Evolutionary conservation across 164 flowering plant species (phyloP), one percentile per base, ranked within the genome.

Genomic region (Annona squamosa): DNA sequence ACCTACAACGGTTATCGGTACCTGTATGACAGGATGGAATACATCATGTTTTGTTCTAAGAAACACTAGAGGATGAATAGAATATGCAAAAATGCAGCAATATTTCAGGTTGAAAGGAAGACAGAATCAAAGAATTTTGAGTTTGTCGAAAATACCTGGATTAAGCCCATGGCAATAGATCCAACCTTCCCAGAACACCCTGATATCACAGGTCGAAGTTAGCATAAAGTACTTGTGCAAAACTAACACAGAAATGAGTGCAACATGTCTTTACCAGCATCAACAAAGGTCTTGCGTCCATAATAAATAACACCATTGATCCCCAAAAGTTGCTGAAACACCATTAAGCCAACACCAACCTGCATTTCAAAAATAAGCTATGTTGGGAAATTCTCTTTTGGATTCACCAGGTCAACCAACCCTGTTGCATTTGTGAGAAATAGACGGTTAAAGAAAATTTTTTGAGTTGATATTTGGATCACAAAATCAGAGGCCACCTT

Each of bases 331-430:
- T 92, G 98, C 78, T 94, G 98, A 75, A 77, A 77, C 45, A 89
- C 85, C 91, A 91, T 90, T 59, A 94, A 72, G 63, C 97, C 98
- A 65, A 90, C 87, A 76, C 89, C 98, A 68, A 94, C 84, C 98
- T 92, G 87, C 17, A 75, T 70, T 68, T 75, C 18, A 59, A 46
- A 75, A 43, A 12, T 59, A 56, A 26, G 37, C 37, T 26, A 26
- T 26, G 37, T 26, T 26, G 37, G 37, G 37, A 26, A 26, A 26
- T 26, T 26, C 37, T 26, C 37, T 26, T 26, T 26, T 26, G 37
- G 37, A 26, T 26, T 26, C 37, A 26, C 37, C 37, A 26, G 37
- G 37, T 26, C 37, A 26, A 26, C 37, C 37, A 26, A 26, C 37
- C 37, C 37, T 26, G 37, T 26, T 26, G 37, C 37, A 26, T 26